Conservation (phyloP, 495 filamentous ascomycete species). For the Podospora pseudocomata region DNA sequence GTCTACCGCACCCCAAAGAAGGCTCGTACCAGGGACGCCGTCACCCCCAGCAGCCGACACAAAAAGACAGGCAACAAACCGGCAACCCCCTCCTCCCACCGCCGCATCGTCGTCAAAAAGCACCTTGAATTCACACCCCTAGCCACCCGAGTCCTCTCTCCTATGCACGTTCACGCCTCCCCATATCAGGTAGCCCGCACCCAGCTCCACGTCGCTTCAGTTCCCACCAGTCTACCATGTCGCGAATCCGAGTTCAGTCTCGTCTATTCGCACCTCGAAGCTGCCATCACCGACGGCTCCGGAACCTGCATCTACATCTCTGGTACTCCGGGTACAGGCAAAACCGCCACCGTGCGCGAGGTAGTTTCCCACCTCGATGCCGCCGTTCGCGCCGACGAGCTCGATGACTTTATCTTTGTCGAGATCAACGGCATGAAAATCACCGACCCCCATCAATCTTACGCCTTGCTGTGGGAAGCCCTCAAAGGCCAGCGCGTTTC, state of each 20-base stretch:
- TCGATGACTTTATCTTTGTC: slow-evolving; percentile 98
- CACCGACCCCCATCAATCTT: slow-evolving; percentile 95
- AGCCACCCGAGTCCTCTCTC: slow-evolving; percentile 79
- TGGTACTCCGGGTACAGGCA: slow-evolving; percentile 98
- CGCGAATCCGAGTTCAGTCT: slow-evolving; percentile 86
- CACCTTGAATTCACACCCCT: slow-evolving; percentile 93
- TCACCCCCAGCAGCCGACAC: slow-evolving; percentile 37
- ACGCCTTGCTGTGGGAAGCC: slow-evolving; percentile 93
- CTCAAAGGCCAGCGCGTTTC: slow-evolving; percentile 89
- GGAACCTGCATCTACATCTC: slow-evolving; percentile 98
- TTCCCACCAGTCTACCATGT: slow-evolving; percentile 85
- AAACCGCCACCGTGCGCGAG: slow-evolving; percentile 96
- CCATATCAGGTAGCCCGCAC: slow-evolving; percentile 90
- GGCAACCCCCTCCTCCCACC: slow-evolving; percentile 66
- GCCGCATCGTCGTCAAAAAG: slow-evolving; percentile 77
- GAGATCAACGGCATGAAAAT: slow-evolving; percentile 99
- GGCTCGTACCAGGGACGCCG: slow-evolving; percentile 25
- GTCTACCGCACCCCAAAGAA: slow-evolving; percentile 39
- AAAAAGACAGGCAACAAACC: slow-evolving; percentile 43
- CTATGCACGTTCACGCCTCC: slow-evolving; percentile 69
- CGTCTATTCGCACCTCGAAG: slow-evolving; percentile 90
- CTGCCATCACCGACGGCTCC: slow-evolving; percentile 88
- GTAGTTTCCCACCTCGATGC: slow-evolving; percentile 85
- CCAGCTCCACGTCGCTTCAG: slow-evolving; percentile 86
- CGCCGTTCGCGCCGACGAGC: slow-evolving; percentile 80